Evolutionary conservation across 495 filamentous ascomycete species (phyloP), one percentile per base, ranked within the genome.

Genomic region (Penicillium taxi): DNA sequence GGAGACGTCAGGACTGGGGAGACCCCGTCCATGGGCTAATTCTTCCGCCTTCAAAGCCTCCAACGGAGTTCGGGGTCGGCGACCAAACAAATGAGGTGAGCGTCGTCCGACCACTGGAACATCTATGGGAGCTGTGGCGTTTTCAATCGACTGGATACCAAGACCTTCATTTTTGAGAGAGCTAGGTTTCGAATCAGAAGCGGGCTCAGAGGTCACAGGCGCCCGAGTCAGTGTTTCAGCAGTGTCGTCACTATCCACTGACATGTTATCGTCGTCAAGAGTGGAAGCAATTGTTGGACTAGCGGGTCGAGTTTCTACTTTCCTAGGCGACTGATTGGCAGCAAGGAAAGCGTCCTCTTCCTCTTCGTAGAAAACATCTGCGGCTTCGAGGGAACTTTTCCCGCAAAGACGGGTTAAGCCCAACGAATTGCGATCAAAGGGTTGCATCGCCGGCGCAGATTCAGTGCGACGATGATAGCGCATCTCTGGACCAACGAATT

Each of bases 291-390:
- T 29, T 15, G 30, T 23, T 15, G 37, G 32, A 12, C 15, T 42
- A 5, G 39, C 29, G 8, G 20, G 18, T n/a, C 38, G 29, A 13
- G 30, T 14, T 18, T 39, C 41, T 5, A 16, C 53, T 9, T 45
- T 35, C 26, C 40, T 54, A 16, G 51, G 58, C n/a, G 55, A 58
- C 5, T 63, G 55, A 24, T 55, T 61, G 5, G 58, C 65, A 19
- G 67, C 67, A 32, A 68, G 28, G 34, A 67, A 71, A 4, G 77
- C 77, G 39, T 94, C 85, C 45, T 93, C 88, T 45, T 95, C 91
- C 35, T 98, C 91, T 59, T 95, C 91, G 54, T 95, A 87, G 43
- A 95, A 94, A 4, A 95, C 91, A 59, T 96, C 91, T 9, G 67
- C 69, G 50, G 73, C 69, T 13, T 81, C 82, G n/a, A n/a, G n/a